Conservation (phyloP, 345 rosid species). For the Mangifera indica region DNA sequence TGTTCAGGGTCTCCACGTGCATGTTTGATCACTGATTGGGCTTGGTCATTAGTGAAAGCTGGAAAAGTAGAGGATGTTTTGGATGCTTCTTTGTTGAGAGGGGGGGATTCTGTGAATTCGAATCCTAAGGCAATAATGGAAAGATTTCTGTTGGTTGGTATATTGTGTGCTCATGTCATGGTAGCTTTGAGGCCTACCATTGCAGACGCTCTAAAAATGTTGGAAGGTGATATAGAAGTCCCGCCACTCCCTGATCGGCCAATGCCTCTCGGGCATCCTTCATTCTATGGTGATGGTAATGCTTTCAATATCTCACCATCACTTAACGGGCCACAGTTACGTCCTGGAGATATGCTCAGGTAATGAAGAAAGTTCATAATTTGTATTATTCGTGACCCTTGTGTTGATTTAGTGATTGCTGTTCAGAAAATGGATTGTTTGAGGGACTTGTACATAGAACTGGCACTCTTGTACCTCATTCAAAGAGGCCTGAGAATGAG, state of each 20-base stretch:
- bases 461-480: neutral
- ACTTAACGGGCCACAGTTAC: constrained; percentile 45
- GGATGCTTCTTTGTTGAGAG: constrained; percentile 46
- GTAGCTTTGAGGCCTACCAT: constrained; percentile 88
- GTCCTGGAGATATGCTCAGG: constrained; percentile 50
- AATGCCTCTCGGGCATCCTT: constrained; percentile 57
- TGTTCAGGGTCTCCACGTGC: constrained; percentile 56
- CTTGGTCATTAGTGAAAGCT: constrained; percentile 77
- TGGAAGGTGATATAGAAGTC: constrained; percentile 88
- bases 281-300: constrained; percentile 27
- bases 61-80: constrained; percentile 63
- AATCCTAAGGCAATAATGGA: constrained; percentile 79
- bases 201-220: constrained; percentile 77
- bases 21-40: constrained; percentile 86
- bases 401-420: neutral
- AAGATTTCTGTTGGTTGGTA: constrained; percentile 78
- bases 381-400: neutral
- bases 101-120: constrained; percentile 39
- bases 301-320: constrained; percentile 57
- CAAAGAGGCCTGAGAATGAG: neutral
- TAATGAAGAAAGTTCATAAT: constrained; percentile 20
- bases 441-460: neutral
- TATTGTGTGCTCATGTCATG: constrained; percentile 90
- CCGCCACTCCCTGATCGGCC: constrained; percentile 81
- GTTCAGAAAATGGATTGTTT: constrained; percentile 1